Evolutionary conservation across 805 yeast genomes (phyloP).

Genomic region (Barnettozyma vustinii): DNA sequence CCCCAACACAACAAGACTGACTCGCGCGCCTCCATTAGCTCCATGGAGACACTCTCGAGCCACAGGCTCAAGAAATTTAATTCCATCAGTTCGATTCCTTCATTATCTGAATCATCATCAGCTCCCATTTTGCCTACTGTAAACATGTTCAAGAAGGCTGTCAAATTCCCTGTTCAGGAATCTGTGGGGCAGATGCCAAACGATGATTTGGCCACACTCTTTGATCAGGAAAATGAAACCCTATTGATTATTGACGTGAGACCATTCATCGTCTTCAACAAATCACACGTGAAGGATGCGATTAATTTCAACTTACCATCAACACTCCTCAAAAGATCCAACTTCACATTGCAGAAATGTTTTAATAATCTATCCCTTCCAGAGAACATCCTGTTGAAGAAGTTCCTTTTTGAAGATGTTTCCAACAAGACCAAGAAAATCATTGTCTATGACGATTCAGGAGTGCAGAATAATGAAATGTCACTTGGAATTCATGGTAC

Average conservation of each 20-base stretch:
- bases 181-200: conserved; percentile 10
- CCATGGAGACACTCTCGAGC: conserved; percentile 17
- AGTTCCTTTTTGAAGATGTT: conserved; percentile 26
- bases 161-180: conserved; percentile 14
- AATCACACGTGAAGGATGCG: conserved; percentile 51
- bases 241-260: conserved; percentile 68
- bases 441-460: conserved; percentile 20
- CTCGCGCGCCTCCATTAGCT: conserved; percentile 15
- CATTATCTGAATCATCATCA: conserved; percentile 5
- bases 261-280: conserved; percentile 69
- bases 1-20: conserved; percentile 4
- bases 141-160: conserved; percentile 11
- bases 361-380: conserved; percentile 51
- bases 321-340: conserved; percentile 73
- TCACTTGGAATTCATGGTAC: conserved; percentile 40
- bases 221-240: conserved; percentile 8
- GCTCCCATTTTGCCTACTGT: conserved; percentile 5
- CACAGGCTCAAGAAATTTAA: conserved; percentile 15
- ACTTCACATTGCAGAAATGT: conserved; percentile 60
- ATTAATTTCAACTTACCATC: conserved; percentile 83
- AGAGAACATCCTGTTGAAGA: conserved; percentile 41
- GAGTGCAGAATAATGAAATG: conserved; percentile 21
- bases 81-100: conserved; percentile 17
- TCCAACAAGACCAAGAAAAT: conserved; percentile 10
- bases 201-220: conserved; percentile 6